A percentile compares a stretch with the other conserved stretches of the same genome.
phyloP scores from a whole-genome alignment of 2,329 filamentous ascomycete genomes.

The Pyricularia sp. region DNA sequence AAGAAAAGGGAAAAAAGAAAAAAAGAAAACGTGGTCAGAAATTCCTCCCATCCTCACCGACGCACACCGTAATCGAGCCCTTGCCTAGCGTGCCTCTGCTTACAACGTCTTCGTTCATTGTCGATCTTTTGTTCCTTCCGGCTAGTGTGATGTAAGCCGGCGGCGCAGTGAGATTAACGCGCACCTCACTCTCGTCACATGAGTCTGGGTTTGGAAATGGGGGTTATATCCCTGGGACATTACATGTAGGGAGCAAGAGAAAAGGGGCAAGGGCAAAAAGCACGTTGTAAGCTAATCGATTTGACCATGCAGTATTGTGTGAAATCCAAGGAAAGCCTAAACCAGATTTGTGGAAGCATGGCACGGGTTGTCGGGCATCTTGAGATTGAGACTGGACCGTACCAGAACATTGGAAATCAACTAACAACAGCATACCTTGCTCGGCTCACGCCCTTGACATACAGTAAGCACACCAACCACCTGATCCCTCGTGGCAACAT shows the following conservation, averaged over 20 bases:
- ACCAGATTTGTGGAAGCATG: neutral
- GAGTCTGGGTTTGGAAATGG: neutral
- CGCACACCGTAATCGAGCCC: neutral
- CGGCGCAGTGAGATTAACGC: neutral
- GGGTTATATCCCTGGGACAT: neutral
- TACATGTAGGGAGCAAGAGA: neutral
- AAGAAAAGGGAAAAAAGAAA: too few species aligned
- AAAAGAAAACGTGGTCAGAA: neutral
- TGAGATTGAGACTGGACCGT: neutral
- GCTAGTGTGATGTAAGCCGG: neutral
- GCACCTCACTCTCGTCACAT: neutral
- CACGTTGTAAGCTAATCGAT: neutral
- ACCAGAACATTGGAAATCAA: too few species aligned
- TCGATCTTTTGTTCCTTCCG: neutral
- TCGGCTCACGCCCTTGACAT: neutral
- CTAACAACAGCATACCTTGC: neutral
- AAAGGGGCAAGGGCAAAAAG: neutral
- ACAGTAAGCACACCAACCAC: neutral
- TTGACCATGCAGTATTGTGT: neutral
- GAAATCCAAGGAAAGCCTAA: neutral
- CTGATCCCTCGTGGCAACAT: neutral
- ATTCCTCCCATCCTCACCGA: neutral
- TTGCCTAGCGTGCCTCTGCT: neutral
- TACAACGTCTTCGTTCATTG: neutral
- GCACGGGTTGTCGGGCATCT: neutral